Conservation (phyloP, 345 rosid species). For the Odontarrhena argentea region DNA sequence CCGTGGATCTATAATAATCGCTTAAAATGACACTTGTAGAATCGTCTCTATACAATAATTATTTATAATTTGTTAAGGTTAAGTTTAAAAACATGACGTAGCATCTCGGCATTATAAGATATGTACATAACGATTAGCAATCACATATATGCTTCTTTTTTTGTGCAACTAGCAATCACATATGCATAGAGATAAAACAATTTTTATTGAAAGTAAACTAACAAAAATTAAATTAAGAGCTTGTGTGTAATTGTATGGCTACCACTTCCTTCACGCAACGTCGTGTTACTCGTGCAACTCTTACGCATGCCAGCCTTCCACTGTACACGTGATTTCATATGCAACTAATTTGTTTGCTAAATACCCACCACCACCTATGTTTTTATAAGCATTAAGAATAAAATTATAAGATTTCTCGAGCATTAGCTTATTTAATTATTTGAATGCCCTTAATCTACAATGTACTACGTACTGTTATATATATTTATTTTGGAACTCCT, state of each 20-base stretch:
- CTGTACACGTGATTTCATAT: conserved; percentile 5
- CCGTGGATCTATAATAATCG: background rate
- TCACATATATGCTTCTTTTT: background rate
- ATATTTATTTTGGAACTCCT: too few species aligned
- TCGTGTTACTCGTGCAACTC: conserved; percentile 27
- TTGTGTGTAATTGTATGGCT: conserved; percentile 20
- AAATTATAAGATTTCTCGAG: too few species aligned
- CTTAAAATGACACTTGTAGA: background rate
- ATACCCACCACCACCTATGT: too few species aligned
- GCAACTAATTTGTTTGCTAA: too few species aligned
- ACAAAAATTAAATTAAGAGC: conserved; percentile 6
- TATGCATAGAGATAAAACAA: background rate
- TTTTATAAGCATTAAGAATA: too few species aligned
- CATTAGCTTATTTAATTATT: too few species aligned
- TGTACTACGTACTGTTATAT: too few species aligned
- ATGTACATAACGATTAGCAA: conserved; percentile 14
- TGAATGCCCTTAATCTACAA: too few species aligned
- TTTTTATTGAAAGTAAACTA: background rate
- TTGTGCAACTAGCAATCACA: background rate
- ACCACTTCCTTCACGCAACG: conserved; percentile 16
- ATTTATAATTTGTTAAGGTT: background rate
- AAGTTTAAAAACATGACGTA: conserved; percentile 14
- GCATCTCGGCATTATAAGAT: conserved; percentile 12
- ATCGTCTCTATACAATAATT: too few species aligned
- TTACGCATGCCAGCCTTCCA: conserved; percentile 22